Evolutionary conservation across 331 rosid species (phyloP).

Genomic region (Arachis monticola): DNA sequence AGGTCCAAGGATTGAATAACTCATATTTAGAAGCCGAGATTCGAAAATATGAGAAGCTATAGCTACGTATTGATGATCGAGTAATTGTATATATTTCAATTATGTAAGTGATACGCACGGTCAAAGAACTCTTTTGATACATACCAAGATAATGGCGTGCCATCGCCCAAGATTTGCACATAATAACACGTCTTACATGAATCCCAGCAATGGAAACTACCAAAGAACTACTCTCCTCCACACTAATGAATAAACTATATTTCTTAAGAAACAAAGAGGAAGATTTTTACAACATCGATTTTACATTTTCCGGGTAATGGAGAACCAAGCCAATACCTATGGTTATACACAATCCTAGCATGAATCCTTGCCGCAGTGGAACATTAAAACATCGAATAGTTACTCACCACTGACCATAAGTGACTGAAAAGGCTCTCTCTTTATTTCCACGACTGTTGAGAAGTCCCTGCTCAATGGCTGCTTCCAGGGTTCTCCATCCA

Average conservation of each 20-base stretch:
- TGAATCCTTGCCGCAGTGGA: constrained; percentile 27
- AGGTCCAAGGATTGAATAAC: too few species aligned
- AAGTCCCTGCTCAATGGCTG: constrained; percentile 75
- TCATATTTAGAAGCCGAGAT: too few species aligned
- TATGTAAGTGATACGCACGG: too few species aligned
- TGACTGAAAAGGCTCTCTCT: constrained; percentile 73
- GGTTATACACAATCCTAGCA: constrained; percentile 37
- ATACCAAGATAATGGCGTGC: background rate
- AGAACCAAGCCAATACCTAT: constrained; percentile 21
- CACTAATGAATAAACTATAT: constrained; percentile 45
- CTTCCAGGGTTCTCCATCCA: constrained; percentile 99
- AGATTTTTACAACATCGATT: constrained; percentile 31
- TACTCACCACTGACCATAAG: constrained; percentile 60
- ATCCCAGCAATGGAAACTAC: constrained; percentile 37
- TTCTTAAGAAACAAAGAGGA: constrained; percentile 17
- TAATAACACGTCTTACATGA: constrained; percentile 43
- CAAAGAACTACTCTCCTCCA: constrained; percentile 48
- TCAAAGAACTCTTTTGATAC: too few species aligned
- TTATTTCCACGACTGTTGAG: constrained; percentile 76
- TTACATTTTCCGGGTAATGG: constrained; percentile 7
- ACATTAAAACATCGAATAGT: constrained; percentile 25
- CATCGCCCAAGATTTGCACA: constrained; percentile 25
- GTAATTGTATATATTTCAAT: too few species aligned
- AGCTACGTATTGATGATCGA: too few species aligned
- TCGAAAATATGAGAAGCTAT: too few species aligned